Conservation (phyloP, 192 early-diverging fungal genomes). For the Coemansia furcata region DNA sequence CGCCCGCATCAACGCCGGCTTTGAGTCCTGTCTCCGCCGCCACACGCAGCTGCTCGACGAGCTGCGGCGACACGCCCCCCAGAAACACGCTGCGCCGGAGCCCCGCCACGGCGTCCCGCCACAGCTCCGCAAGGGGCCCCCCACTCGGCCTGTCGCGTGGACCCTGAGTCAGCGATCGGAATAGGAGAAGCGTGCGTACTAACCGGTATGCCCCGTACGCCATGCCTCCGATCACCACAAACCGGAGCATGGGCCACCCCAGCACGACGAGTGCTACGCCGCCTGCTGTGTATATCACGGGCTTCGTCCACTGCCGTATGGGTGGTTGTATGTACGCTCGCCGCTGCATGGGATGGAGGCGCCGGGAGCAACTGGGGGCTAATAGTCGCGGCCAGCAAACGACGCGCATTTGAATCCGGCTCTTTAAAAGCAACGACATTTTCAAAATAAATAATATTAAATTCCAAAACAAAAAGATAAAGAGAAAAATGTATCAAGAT, state of each 20-base stretch:
- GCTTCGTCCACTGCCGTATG: conserved; percentile 16
- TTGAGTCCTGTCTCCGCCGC: neutral
- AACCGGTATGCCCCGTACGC: conserved; percentile 28
- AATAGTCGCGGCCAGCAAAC: neutral
- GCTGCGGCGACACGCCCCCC: neutral
- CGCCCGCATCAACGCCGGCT: neutral
- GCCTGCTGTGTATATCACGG: conserved; percentile 28
- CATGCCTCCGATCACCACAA: conserved; percentile 34
- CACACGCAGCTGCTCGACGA: conserved; percentile 1
- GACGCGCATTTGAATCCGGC: neutral
- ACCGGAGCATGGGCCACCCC: conserved; percentile 42
- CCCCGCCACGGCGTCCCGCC: neutral
- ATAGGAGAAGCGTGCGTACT: conserved; percentile 3
- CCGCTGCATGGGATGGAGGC: neutral
- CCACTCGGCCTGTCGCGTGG: neutral
- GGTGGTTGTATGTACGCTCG: neutral
- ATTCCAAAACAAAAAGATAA: neutral
- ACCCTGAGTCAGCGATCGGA: conserved; percentile 6
- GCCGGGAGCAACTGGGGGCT: neutral
- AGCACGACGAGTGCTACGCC: conserved; percentile 21
- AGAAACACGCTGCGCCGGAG: neutral
- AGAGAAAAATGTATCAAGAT: conserved; percentile 30
- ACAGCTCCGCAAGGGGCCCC: neutral
- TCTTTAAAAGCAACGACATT: neutral
- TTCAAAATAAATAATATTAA: neutral